Evolutionary conservation across 345 rosid species (phyloP).

Genomic region (Schrenkiella parvula): DNA sequence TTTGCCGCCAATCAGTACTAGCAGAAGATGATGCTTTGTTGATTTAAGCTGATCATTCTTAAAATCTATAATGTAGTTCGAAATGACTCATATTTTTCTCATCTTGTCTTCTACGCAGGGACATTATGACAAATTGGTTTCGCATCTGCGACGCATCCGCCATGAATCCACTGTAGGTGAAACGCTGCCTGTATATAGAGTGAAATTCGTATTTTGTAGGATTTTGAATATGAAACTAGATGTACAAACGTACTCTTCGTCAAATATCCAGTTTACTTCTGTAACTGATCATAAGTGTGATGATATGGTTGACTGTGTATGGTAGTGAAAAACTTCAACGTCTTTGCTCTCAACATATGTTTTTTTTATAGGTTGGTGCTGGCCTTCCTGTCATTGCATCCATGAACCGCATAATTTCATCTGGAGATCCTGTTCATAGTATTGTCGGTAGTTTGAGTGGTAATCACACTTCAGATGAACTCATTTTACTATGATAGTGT

Average conservation of each 20-base stretch:
- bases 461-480: constrained; percentile 27
- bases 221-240: not conserved
- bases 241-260: not conserved
- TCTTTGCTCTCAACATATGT: not conserved
- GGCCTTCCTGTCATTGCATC: constrained; percentile 93
- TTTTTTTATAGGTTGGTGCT: constrained; percentile 64
- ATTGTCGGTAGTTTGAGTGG: constrained; percentile 88
- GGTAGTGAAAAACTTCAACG: not conserved
- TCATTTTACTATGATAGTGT: not conserved
- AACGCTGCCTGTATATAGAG: constrained; percentile 7
- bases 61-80: not conserved
- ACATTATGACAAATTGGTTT: constrained; percentile 61
- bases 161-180: constrained; percentile 89
- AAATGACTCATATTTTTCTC: not conserved
- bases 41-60: not conserved
- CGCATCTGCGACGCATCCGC: constrained; percentile 58
- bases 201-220: not conserved
- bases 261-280: not conserved
- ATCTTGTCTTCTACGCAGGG: constrained; percentile 47
- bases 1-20: not conserved
- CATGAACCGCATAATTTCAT: constrained; percentile 66
- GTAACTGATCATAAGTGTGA: not conserved
- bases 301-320: not conserved
- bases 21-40: not conserved
- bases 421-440: constrained; percentile 72